phyloP scores from a whole-genome alignment of 495 filamentous ascomycete species.

The Letharia columbiana region DNA sequence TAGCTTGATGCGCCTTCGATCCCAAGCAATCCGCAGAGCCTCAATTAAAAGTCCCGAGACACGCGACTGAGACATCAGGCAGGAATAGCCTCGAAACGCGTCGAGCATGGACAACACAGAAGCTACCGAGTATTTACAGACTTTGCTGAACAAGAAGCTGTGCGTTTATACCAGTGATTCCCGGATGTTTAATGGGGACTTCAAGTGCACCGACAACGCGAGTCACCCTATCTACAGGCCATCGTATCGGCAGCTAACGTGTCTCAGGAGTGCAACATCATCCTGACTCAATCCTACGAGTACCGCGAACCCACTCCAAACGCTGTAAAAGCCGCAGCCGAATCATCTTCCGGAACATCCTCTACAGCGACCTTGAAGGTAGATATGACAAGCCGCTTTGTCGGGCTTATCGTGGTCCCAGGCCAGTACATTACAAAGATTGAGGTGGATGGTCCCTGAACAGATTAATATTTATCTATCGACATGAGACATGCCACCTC shows the following conservation, averaged over 20 bases:
- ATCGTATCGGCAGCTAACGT: background rate
- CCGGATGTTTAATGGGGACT: conserved; percentile 79
- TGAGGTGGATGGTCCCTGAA: conserved; percentile 60
- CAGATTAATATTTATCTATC: background rate
- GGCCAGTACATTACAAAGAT: conserved; percentile 79
- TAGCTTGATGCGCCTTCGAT: conserved; percentile 3
- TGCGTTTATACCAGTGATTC: conserved; percentile 74
- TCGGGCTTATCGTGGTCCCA: conserved; percentile 86
- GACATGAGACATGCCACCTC: background rate
- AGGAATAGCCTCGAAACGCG: no score
- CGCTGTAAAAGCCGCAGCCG: conserved; percentile 35
- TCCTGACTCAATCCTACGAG: conserved; percentile 77
- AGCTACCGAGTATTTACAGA: conserved; percentile 38
- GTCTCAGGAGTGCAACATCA: conserved; percentile 67
- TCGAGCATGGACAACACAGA: conserved; percentile 34
- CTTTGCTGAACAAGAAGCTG: conserved; percentile 46
- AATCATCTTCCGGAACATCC: conserved; percentile 23
- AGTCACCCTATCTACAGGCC: conserved; percentile 21
- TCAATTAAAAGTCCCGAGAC: background rate
- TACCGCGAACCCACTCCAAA: conserved; percentile 56
- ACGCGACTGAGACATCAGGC: background rate
- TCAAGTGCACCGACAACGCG: conserved; percentile 93
- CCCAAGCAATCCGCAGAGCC: conserved; percentile 1
- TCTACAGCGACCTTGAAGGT: conserved; percentile 40
- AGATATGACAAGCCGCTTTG: conserved; percentile 72